These are phyloP conservation scores for Phyllostachys edulis DNA, from an alignment of 176 grass and related monocot genomes.

Conservation along the genomic window DNA sequence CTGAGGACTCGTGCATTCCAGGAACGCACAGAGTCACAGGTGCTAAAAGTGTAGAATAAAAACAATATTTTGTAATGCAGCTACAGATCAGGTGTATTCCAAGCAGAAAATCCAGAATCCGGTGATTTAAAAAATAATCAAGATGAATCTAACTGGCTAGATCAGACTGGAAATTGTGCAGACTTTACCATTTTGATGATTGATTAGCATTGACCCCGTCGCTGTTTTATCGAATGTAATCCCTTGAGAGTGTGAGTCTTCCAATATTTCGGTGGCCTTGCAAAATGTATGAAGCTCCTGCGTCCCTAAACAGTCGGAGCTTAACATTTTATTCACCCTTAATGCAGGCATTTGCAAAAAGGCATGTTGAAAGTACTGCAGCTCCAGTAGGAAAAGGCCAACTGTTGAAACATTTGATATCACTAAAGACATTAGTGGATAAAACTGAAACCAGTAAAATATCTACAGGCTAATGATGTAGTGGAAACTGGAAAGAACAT, in stretches of 20 bases:
- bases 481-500: conserved; percentile 5
- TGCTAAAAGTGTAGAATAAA: background rate
- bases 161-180: conserved; percentile 5
- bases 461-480: conserved; percentile 27
- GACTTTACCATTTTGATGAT: conserved; percentile 55
- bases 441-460: conserved; percentile 27
- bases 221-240: conserved; percentile 27
- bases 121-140: background rate
- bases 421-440: conserved; percentile 49
- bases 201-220: conserved; percentile 30
- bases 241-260: conserved; percentile 37
- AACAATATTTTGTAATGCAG: background rate
- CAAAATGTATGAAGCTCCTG: conserved; percentile 46
- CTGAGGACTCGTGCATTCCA: background rate
- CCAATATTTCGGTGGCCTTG: conserved; percentile 46
- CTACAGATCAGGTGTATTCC: background rate
- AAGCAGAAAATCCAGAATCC: conserved; percentile 13
- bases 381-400: conserved; percentile 67
- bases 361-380: conserved; percentile 56
- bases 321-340: conserved; percentile 75
- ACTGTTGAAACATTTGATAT: conserved; percentile 68
- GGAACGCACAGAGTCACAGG: background rate
- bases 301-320: conserved; percentile 54
- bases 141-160: conserved; percentile 7
- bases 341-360: conserved; percentile 67